Percentiles rank a stretch among this genome's conserved stretches.
Evolutionary conservation across 306 rosid genomes (phyloP).

Genomic region (Cucurbita argyrosperma): DNA sequence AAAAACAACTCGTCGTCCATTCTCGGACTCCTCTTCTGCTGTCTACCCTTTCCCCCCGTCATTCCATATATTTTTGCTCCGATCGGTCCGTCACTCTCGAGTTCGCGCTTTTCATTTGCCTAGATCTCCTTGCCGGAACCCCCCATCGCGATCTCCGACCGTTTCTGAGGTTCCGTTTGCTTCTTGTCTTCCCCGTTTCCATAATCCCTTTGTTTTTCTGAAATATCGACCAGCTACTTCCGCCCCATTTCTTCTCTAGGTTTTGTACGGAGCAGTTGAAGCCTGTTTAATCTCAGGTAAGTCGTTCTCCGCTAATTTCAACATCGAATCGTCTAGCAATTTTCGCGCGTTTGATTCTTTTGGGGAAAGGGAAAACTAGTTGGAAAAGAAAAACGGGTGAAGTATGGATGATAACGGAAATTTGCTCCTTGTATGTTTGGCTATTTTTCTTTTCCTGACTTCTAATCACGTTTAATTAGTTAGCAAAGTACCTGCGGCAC

Average conservation of each 20-base stretch:
- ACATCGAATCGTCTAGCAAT: not conserved
- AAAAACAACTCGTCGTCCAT: not conserved
- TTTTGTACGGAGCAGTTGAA: not conserved
- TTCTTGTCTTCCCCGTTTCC: not conserved
- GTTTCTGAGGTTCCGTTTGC: constrained; percentile 2
- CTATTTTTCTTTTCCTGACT: not conserved
- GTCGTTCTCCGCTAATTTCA: not conserved
- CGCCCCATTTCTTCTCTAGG: not conserved
- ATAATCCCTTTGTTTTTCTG: not conserved
- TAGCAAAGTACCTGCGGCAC: not conserved
- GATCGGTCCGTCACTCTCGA: constrained; percentile 26
- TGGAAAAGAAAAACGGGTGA: not conserved
- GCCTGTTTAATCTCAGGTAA: constrained; percentile 1
- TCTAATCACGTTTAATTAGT: not conserved
- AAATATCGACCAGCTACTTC: not conserved
- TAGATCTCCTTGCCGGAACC: constrained; percentile 24
- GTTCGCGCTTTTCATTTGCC: constrained; percentile 10
- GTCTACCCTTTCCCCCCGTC: constrained; percentile 1
- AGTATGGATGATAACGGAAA: not conserved
- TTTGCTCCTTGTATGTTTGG: not conserved
- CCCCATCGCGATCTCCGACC: constrained; percentile 12
- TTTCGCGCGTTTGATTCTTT: not conserved
- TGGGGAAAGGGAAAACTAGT: not conserved
- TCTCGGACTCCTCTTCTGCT: constrained; percentile 11
- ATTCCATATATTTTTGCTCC: not conserved